Evolutionary conservation across 2,329 filamentous ascomycete species (phyloP).

Genomic region (Colletotrichum liriopes): DNA sequence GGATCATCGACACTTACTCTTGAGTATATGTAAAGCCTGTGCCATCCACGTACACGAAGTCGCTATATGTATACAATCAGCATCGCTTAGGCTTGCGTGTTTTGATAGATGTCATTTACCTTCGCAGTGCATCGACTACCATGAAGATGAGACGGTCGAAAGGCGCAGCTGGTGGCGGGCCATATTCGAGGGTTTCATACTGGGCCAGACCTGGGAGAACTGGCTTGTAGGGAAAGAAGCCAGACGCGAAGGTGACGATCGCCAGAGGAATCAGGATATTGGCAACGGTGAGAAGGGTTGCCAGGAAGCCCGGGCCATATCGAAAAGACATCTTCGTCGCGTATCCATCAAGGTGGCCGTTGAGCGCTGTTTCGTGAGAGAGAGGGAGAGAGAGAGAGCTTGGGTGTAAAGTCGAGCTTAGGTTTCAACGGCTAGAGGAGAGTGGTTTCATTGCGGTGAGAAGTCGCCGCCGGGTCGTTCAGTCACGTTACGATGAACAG

Average conservation of each 20-base stretch:
- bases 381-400: background rate
- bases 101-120: conserved; percentile 63
- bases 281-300: conserved; percentile 70
- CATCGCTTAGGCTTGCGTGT: background rate
- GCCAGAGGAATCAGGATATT: conserved; percentile 85
- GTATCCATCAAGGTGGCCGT: conserved; percentile 40
- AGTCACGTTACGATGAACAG: conserved; percentile 26
- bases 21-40: conserved; percentile 93
- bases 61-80: conserved; percentile 67
- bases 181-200: conserved; percentile 72
- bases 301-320: conserved; percentile 27
- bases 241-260: conserved; percentile 83
- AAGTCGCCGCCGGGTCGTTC: conserved; percentile 13
- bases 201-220: conserved; percentile 88
- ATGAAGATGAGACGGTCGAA: conserved; percentile 97
- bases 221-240: conserved; percentile 98
- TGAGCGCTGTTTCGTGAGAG: background rate
- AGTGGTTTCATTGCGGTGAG: conserved; percentile 11
- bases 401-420: background rate
- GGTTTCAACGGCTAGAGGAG: background rate
- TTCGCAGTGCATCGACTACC: conserved; percentile 95
- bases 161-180: conserved; percentile 72
- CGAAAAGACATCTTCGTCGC: conserved; percentile 36
- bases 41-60: conserved; percentile 88
- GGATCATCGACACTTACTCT: conserved; percentile 68